These are phyloP conservation scores for Lenwebbia sp. DNA, from an alignment of 345 rosid species.

Conservation along the genomic window DNA sequence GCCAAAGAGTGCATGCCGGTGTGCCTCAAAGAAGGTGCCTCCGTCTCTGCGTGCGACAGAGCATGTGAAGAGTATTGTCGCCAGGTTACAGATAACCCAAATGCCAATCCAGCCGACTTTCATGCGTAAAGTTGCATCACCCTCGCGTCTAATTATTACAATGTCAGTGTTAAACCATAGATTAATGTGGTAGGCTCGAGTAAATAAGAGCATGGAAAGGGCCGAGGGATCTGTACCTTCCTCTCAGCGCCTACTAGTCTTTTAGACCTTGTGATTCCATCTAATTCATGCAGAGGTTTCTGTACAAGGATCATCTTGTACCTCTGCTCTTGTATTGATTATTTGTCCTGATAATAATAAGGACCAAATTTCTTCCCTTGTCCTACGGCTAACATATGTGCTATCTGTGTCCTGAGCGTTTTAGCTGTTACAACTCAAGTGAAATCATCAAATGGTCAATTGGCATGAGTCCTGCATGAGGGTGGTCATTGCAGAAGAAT, in stretches of 20 bases:
- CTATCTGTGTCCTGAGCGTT: not conserved
- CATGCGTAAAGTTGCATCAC: not conserved
- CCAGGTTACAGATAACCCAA: not conserved
- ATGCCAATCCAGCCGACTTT: not conserved
- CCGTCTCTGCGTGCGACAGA: not conserved
- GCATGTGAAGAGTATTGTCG: not conserved
- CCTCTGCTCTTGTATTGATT: not conserved
- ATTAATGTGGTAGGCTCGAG: not conserved
- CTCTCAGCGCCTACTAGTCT: not conserved
- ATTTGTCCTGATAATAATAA: not conserved
- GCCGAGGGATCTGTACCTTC: not conserved
- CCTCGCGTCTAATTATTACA: not conserved
- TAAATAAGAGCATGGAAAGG: not conserved
- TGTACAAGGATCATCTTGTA: not conserved
- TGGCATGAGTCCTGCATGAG: not conserved
- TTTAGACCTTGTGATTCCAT: not conserved
- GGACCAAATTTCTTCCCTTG: not conserved
- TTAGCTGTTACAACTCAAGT: not conserved
- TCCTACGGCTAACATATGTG: not conserved
- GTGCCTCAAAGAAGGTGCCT: not conserved
- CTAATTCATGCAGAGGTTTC: not conserved
- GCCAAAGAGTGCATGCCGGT: not conserved
- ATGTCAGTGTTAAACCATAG: not conserved
- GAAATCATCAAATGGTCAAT: not conserved
- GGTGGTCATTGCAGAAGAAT: not conserved